Conservation (phyloP, 1,284 basidiomycete genomes). For the Limonomyces culmigenus region DNA sequence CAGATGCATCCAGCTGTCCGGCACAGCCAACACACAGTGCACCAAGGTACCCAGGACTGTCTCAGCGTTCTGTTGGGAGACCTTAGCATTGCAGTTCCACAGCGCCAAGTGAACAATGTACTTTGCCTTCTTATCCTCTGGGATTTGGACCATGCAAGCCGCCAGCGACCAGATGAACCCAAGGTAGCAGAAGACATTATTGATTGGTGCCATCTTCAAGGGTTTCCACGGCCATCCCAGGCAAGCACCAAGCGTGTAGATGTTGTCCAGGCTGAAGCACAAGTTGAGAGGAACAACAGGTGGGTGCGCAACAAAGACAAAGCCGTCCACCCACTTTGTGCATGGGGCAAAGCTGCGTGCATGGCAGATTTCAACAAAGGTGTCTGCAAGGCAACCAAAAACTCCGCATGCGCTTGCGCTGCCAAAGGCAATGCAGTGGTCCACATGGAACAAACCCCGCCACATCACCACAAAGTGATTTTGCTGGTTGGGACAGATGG, state of each 20-base stretch:
- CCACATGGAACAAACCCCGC: conserved; percentile 14
- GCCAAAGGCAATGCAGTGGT: conserved; percentile 17
- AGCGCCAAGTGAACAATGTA: neutral
- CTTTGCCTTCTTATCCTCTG: conserved; percentile 1
- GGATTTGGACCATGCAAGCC: neutral
- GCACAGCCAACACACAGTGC: neutral
- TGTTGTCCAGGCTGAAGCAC: neutral
- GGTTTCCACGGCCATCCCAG: conserved; percentile 9
- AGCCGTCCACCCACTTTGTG: neutral
- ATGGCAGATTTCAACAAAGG: neutral
- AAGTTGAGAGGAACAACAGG: neutral
- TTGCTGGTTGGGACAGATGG: conserved; percentile 15
- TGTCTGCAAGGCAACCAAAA: neutral
- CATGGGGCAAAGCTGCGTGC: neutral
- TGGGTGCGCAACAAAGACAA: neutral
- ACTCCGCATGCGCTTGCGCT: conserved; percentile 11
- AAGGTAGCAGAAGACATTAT: neutral
- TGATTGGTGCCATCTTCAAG: neutral
- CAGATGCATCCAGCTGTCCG: neutral
- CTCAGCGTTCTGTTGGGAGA: neutral
- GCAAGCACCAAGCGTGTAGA: conserved; percentile 10
- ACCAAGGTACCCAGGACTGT: neutral
- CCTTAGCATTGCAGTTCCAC: neutral
- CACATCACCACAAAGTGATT: conserved; percentile 14
- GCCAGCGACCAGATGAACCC: neutral